phyloP scores from a whole-genome alignment of 169 alveolate species.

The Cryptosporidium canis region DNA sequence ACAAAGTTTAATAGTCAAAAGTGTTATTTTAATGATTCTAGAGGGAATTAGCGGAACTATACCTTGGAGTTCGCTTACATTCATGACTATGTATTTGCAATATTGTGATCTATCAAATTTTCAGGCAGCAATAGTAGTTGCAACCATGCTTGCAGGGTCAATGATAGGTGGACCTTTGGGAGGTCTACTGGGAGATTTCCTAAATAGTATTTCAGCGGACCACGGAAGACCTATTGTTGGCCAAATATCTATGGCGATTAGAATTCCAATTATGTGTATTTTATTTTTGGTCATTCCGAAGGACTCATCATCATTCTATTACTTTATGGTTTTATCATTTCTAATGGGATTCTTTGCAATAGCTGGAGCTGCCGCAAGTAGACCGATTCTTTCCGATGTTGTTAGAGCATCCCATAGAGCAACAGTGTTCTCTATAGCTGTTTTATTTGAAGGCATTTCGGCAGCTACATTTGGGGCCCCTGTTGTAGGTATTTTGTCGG shows the following conservation, averaged over 20 bases:
- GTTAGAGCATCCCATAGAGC: slow-evolving; percentile 89
- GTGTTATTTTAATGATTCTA: slow-evolving; percentile 72
- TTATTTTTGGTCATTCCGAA: slow-evolving; percentile 78
- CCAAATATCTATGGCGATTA: slow-evolving; percentile 78
- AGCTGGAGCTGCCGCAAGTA: slow-evolving; percentile 89
- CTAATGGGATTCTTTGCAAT: slow-evolving; percentile 87
- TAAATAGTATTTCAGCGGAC: slow-evolving; percentile 80
- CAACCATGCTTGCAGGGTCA: slow-evolving; percentile 85
- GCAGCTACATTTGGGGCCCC: slow-evolving; percentile 90
- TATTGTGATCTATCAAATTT: slow-evolving; percentile 87
- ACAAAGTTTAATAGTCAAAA: slow-evolving; percentile 43
- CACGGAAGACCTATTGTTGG: slow-evolving; percentile 90
- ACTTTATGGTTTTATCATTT: slow-evolving; percentile 76
- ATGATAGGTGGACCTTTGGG: slow-evolving; percentile 90
- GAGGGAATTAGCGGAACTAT: slow-evolving; percentile 88
- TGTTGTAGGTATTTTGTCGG: slow-evolving; percentile 87
- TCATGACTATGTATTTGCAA: slow-evolving; percentile 88
- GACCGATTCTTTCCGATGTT: slow-evolving; percentile 89
- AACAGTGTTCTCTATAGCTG: slow-evolving; percentile 85
- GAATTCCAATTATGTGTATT: slow-evolving; percentile 81
- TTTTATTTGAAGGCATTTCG: slow-evolving; percentile 87
- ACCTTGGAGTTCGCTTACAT: slow-evolving; percentile 89
- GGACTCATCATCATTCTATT: slow-evolving; percentile 73
- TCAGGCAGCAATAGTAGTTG: slow-evolving; percentile 86
- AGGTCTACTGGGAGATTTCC: slow-evolving; percentile 85